These are phyloP conservation scores for Parascedosporium putredinis DNA, from an alignment of 2,329 filamentous ascomycete genomes.

Conservation along the genomic window DNA sequence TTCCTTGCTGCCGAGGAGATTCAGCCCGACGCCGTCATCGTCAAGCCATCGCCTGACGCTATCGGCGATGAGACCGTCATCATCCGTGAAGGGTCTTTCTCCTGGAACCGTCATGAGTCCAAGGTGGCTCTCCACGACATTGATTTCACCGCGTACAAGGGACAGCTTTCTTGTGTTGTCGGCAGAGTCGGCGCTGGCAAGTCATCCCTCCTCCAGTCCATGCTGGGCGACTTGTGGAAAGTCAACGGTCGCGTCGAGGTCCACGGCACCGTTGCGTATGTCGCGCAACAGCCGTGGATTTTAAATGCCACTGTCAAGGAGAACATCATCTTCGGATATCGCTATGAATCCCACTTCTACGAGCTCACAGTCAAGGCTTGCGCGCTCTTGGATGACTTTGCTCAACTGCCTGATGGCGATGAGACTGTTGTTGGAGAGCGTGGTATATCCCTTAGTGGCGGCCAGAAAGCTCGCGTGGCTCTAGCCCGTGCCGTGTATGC, in stretches of 20 bases:
- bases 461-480: conserved; percentile 89
- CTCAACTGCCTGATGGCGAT: conserved; percentile 86
- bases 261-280: conserved; percentile 77
- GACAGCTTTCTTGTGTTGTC: conserved; percentile 85
- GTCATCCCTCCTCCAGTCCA: conserved; percentile 78
- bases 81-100: conserved; percentile 79
- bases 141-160: conserved; percentile 80
- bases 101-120: conserved; percentile 79
- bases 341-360: conserved; percentile 89
- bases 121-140: conserved; percentile 69
- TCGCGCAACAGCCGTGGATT: conserved; percentile 88
- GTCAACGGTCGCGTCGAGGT: conserved; percentile 72
- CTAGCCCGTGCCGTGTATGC: conserved; percentile 92
- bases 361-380: conserved; percentile 87
- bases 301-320: conserved; percentile 97
- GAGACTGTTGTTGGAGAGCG: conserved; percentile 94
- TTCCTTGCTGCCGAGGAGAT: conserved; percentile 86
- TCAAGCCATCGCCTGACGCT: conserved; percentile 60
- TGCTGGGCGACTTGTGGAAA: conserved; percentile 90
- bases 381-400: conserved; percentile 82
- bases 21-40: conserved; percentile 68
- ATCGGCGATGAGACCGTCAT: conserved; percentile 76
- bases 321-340: conserved; percentile 93
- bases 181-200: conserved; percentile 93
- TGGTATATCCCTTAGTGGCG: conserved; percentile 89